Evolutionary conservation across 139 green algal genomes (phyloP).

Genomic region (Coelastrella sp.): DNA sequence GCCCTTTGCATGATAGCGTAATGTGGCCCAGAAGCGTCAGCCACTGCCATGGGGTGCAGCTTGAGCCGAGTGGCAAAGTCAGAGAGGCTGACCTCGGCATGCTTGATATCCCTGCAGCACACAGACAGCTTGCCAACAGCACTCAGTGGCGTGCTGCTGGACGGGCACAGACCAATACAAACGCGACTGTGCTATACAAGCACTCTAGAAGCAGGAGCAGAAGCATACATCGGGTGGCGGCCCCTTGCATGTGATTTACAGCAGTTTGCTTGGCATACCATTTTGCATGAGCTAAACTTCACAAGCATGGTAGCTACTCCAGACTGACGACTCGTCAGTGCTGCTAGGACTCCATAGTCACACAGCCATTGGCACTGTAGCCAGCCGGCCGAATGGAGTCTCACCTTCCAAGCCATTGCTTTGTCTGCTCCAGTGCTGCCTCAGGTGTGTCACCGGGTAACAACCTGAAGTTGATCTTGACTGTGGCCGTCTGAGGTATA

Average conservation of each 20-base stretch:
- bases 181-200: no score
- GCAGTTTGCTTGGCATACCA: no score
- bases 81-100: background rate
- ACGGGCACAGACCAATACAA: no score
- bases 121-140: background rate
- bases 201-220: no score
- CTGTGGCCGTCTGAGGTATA: conserved; percentile 47
- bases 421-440: conserved; percentile 22
- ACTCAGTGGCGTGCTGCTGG: no score
- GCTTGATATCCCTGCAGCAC: background rate
- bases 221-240: no score
- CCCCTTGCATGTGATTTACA: no score
- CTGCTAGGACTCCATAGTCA: no score
- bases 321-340: no score
- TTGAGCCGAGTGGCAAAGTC: background rate
- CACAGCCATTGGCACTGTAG: no score
- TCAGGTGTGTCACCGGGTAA: conserved; percentile 45
- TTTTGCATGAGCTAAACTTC: no score
- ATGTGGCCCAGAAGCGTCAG: background rate
- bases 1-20: conserved; percentile 4
- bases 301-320: no score
- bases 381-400: background rate
- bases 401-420: background rate
- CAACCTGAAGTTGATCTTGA: conserved; percentile 51
- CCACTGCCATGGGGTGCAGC: background rate